phyloP scores from a whole-genome alignment of 108 stramenopile genomes.

The Asterionellopsis glacialis region DNA sequence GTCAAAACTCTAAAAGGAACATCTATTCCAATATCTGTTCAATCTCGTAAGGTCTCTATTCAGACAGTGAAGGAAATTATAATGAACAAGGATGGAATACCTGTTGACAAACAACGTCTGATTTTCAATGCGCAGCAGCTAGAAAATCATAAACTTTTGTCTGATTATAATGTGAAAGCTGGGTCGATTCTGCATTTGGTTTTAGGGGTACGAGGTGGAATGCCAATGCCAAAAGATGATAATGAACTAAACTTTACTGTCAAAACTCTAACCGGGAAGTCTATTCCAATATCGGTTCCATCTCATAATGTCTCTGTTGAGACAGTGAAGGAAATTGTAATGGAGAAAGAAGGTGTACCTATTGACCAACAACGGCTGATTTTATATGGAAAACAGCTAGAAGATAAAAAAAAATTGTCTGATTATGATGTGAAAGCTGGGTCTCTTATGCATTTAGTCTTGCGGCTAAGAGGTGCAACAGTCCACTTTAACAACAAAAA shows the following conservation, averaged over 20 bases:
- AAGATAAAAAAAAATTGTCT: conserved; percentile 78
- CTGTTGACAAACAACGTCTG: conserved; percentile 81
- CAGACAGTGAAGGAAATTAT: conserved; percentile 87
- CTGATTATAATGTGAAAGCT: conserved; percentile 81
- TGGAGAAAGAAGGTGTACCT: conserved; percentile 88
- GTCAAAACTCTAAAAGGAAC: conserved; percentile 94
- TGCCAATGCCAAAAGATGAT: too few species aligned
- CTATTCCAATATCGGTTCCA: conserved; percentile 76
- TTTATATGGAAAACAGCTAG: conserved; percentile 88
- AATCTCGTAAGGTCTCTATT: conserved; percentile 85
- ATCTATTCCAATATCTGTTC: conserved; percentile 70
- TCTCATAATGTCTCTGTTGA: conserved; percentile 85
- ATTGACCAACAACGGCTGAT: conserved; percentile 83
- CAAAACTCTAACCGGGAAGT: conserved; percentile 92
- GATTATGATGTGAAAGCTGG: conserved; percentile 93
- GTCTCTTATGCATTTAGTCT: conserved; percentile 75
- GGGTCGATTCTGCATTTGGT: conserved; percentile 63
- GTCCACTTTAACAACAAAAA: too few species aligned
- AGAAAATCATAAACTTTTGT: conserved; percentile 73
- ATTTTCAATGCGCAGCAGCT: conserved; percentile 83
- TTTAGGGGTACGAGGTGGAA: conserved; percentile 53
- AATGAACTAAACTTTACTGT: conserved; percentile 68
- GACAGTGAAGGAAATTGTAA: conserved; percentile 84
- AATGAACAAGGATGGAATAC: conserved; percentile 92
- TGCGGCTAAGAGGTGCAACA: conserved; percentile 67